Base-by-base conservation (phyloP, 2,329 filamentous ascomycete species). In the Arachnopeziza araneosa region DNA sequence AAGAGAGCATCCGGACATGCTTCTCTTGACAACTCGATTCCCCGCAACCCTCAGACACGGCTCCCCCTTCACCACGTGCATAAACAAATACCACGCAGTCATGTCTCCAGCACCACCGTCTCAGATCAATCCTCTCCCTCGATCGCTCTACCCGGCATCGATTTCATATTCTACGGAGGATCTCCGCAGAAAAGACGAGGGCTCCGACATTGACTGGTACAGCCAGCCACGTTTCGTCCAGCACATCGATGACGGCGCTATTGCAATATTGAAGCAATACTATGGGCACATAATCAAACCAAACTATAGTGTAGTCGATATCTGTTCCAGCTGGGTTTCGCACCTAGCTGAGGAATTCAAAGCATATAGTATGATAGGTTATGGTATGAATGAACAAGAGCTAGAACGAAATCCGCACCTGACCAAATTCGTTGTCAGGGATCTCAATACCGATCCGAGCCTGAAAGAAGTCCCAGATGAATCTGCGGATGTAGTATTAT, bases 161-260 rank as follows among this genome's bases (percentile, higher is more conserved):
- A 64, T 67, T 9, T 52, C 57, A 49, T 67, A 65, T 19, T 52
- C 52, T 10, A 50, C 63, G 0, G 44, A 61, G 19, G 61, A 65
- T 50, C 65, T 69, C 32, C 53, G 14, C 14, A 59, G 68, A 24
- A 54, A 64, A 48, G 65, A 70, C 50, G 67, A 68, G 54, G 58
- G 51, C 2, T 54, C 61, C 17, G 68, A 70, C 50, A 52, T 62
- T 2, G 30, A 60, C 24, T 70, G 65, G 66, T 70, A 70, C 24
- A 60, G 63, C n/a, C 60, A 67, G 17, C 77, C 80, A 1, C 75
- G 79, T 19, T 79, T 81, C 62, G 79, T 82, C 1, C 80, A 80
- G 12, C 80, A 83, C 60, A 82, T 83, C 64, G 80, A 82, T 64
- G 77, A 80, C 50, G 71, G 74, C 5, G 78, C 79, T 0, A 80